Evolutionary conservation across 1,139 yeast species (phyloP).

Genomic region (Protomyces gravidus): DNA sequence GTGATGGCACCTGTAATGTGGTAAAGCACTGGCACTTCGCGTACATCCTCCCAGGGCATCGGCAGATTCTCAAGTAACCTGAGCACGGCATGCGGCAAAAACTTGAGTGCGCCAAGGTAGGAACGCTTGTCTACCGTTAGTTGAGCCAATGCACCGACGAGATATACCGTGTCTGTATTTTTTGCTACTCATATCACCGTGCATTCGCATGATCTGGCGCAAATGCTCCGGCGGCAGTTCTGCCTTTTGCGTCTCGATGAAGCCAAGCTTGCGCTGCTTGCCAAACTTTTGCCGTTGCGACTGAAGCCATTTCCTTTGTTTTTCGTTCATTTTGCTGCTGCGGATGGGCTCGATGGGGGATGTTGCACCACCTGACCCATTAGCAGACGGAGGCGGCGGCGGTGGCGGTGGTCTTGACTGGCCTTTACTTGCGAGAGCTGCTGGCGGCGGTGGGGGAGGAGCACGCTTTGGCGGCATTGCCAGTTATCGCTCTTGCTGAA

Average conservation of each 20-base stretch:
- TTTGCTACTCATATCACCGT: constrained; percentile 77
- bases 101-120: constrained; percentile 84
- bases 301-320: constrained; percentile 62
- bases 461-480: background rate
- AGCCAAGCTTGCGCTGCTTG: constrained; percentile 42
- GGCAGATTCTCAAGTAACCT: constrained; percentile 95
- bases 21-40: constrained; percentile 81
- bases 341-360: constrained; percentile 6
- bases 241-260: constrained; percentile 59
- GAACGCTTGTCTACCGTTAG: constrained; percentile 56
- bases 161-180: constrained; percentile 61
- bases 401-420: background rate
- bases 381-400: constrained; percentile 35
- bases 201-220: constrained; percentile 67
- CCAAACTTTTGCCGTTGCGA: constrained; percentile 56
- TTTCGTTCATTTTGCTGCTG: constrained; percentile 39
- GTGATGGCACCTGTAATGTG: constrained; percentile 94
- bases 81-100: constrained; percentile 89
- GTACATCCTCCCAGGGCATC: constrained; percentile 91
- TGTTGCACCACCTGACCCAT: too few relatives aligned
- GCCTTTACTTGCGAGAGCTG: background rate
- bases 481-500: background rate
- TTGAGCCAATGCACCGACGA: too few relatives aligned
- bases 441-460: background rate
- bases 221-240: constrained; percentile 95